Conservation (phyloP, 495 filamentous ascomycete species). For the Friedmanniomyces simplex region DNA sequence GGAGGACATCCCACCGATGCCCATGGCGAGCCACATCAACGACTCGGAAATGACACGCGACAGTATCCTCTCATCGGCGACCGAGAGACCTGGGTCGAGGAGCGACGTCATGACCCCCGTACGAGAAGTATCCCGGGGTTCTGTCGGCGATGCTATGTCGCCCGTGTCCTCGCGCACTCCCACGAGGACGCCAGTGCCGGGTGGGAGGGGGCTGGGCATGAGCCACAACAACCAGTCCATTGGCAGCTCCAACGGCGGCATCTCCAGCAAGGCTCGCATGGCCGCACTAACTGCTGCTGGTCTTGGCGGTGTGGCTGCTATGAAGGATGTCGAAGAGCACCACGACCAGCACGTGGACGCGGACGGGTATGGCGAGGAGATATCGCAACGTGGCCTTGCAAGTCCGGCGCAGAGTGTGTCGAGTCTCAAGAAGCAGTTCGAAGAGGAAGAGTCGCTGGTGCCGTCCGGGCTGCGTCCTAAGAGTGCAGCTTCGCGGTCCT, state of each 20-base stretch:
- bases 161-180: conserved; percentile 34
- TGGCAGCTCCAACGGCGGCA: conserved; percentile 31
- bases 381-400: conserved; percentile 42
- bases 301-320: conserved; percentile 23
- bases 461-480: conserved; percentile 20
- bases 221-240: conserved; percentile 51
- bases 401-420: conserved; percentile 87
- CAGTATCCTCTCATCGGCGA: conserved; percentile 77
- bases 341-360: conserved; percentile 22
- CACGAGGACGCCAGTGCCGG: conserved; percentile 40
- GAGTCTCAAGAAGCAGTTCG: conserved; percentile 50
- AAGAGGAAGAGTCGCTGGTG: conserved; percentile 30
- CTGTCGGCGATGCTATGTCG: conserved; percentile 40
- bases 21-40: conserved; percentile 69
- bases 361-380: conserved; percentile 33
- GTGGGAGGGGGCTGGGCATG: conserved; percentile 41
- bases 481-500: conserved; percentile 23
- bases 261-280: conserved; percentile 34
- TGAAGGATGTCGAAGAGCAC: conserved; percentile 22
- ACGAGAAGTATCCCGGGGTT: conserved; percentile 47
- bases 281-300: conserved; percentile 33
- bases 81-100: conserved; percentile 55
- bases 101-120: conserved; percentile 41
- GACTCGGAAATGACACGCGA: conserved; percentile 79
- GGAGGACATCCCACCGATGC: conserved; percentile 62